Evolutionary conservation across 2,329 filamentous ascomycete genomes (phyloP), one percentile per base, ranked within the genome.

Genomic region (Botrytis porri): DNA sequence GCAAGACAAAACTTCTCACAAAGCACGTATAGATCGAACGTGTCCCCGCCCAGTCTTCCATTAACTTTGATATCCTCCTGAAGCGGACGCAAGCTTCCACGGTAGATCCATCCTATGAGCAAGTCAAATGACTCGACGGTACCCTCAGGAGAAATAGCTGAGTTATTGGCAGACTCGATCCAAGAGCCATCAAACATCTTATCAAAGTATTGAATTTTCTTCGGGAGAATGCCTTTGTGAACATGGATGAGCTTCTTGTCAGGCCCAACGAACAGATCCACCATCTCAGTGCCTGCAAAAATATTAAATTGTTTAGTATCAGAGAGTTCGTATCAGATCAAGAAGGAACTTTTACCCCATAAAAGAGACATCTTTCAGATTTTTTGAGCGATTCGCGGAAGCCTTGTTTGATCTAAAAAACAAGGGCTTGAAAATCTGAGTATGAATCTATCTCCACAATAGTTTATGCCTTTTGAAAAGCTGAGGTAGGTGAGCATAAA

Each of bases 261-360:
- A 0, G 73, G 65, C 10, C 76, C 75, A 14, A 76, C 71, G 39
- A 73, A 71, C 3, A 77, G 37, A n/a, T 75, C 48, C 2, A 77
- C 73, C 60, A 75, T 75, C 3, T 75, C 67, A 43, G 32, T 65
- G 6, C 72, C 37, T 39, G 37, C 37, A 39, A 8, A 39, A 5
- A 5, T 39, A 39, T 39, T 9, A 39, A 39, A 39, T 39, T 5
- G 1, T 39, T 39, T 39, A 39, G 37, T 39, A 39, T 39, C 37
- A 39, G 6, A 39, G 37, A 39, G 37, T 39, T 39, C 6, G 37
- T 39, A 39, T 39, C 6, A 39, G 37, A 39, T 39, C 37, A 39
- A 39, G 37, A 39, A 39, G 37, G 5, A 10, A 39, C 8, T 39
- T 39, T 7, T 39, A 39, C 37, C 8, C 37, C 37, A 39, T 7